Base-by-base conservation (phyloP, 306 rosid genomes). In the Cicer arietinum region DNA sequence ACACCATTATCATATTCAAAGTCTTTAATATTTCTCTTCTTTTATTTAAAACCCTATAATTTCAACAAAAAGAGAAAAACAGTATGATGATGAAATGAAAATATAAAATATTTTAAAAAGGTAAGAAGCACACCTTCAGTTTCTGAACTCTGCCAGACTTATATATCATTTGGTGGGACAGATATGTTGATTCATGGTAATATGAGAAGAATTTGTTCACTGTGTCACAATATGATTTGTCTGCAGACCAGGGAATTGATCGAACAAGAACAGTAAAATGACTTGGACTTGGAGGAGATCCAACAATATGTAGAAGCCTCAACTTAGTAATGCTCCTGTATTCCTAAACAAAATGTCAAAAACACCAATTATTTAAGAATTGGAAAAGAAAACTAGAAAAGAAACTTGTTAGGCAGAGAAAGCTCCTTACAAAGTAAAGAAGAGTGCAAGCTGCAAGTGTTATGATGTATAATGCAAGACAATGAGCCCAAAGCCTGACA, bases 401-500 rank as follows among this genome's bases (percentile, higher is more conserved):
- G 25, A 56, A 71, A 67, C n/a, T 43, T 1, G 39, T 41, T 6
- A 43, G 57, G 40, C n/a, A 77, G 20, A 79, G 54, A 47, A 64
- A 75, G 56, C 65, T 86, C 79, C 99, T 92, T 89, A 95, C 99
- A 73, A 88, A 85, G 87, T 92, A 90, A 66, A 92, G 94, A 70
- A 95, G 99, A 84, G 85, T 42, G 30, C 96, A 95, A 81, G 99
- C 93, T 9, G 96, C 83, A 16, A 84, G 62, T 44, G 96, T 90
- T 79, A 95, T 88, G 73, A 89, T 48, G 77, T 95, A 95, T 60
- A 95, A 78, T 44, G 98, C 88, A 14, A 95, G 87, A 83, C 98
- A 95, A 74, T 95, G 99, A 41, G 88, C 82, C 96, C 99, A 92
- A 57, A 95, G 98, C 99, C 99, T 95, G 87, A 57, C 52, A 75